Base-by-base conservation (phyloP, 176 grass and related monocot genomes). In the Chrysopogon serrulatus region DNA sequence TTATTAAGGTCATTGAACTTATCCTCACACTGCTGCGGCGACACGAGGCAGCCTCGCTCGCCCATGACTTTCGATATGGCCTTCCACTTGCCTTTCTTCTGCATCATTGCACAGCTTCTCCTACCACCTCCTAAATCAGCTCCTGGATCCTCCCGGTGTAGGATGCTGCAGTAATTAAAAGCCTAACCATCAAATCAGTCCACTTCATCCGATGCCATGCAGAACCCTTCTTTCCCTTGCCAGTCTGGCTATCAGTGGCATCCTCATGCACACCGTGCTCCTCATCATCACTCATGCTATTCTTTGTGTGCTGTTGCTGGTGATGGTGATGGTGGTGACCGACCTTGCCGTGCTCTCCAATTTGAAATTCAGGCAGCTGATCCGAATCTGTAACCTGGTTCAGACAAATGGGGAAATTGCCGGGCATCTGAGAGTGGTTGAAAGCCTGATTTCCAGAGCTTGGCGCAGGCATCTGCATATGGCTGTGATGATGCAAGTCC, bases 1-100 rank as follows among this genome's bases (percentile, higher is more conserved):
- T 91, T 94, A 73, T 94, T 94, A 5, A 94, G 92, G 72, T 94
- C 92, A 79, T 94, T 91, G 88, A 94, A 94, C 77, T 91, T 94
- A 74, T 88, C 92, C 42, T 94, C 92, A 37, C 92, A 91, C 71
- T 94, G 88, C 59, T 94, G 92, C 3, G 88, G 86, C 5, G 92
- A 94, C 27, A 94, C 92, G 68, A 73, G 78, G 70, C 86, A 94
- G 30, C 88, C 88, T 68, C 88, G 80, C 83, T 91, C 76, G 1
- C 84, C 81, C 88, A 94, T 86, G 35, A 88, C 84, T 77, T 79
- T 82, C 60, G 86, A 94, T 85, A 94, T 84, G 2, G 86, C 83
- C 83, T 94, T 94, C 92, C 88, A 91, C 71, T 94, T 94, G 30
- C 92, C 86, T 82, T 86, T 94, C 68, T 94, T 94, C 76, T 86